Evolutionary conservation across 2,329 filamentous ascomycete species (phyloP), one percentile per base, ranked within the genome.

Genomic region (Penicillium psychrosexuale): DNA sequence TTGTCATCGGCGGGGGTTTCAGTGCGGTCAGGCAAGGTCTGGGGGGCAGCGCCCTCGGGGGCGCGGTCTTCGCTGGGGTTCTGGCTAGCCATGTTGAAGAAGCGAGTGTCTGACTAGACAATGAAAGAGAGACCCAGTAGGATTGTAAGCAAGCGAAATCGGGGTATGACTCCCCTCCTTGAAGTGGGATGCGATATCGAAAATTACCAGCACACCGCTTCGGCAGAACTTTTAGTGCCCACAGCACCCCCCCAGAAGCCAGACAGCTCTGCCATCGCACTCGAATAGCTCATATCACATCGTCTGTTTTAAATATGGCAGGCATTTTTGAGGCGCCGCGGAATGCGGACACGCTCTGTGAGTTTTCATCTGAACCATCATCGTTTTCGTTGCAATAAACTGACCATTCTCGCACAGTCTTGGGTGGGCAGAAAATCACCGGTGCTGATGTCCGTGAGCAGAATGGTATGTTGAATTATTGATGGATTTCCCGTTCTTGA

Each of bases 361-460:
- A 75, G 81, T n/a, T 34, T 43, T 43, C 17, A 15, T 71, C 28
- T 8, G 9, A 45, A 17, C 36, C 56, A 44, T 34, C 45, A 22
- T 13, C 13, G n/a, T 12, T 31, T 45, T 56, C 47, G 53, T 60
- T 57, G 33, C 47, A 58, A 24, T 40, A 30, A 39, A 66, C 72
- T 75, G 63, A 76, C 69, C 66, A 55, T 61, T 64, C 63, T 66
- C 61, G 58, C 64, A 65, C 74, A 86, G 84, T 99, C 81, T 84
- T 99, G 61, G 94, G 94, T 67, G 94, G 94, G 73, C 87, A 91
- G 78, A 99, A 99, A 85, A 96, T 97, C 77, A 96, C 90, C 66
- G 94, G 94, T 65, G 82, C 90, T 68, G 94, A 99, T 78, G 96
- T 99, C 75, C 85, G 94, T 73, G 94, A 99, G 74, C 92, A 97